Evolutionary conservation across 2,329 filamentous ascomycete genomes (phyloP).

Genomic region (Colletotrichum gloeosporioides): DNA sequence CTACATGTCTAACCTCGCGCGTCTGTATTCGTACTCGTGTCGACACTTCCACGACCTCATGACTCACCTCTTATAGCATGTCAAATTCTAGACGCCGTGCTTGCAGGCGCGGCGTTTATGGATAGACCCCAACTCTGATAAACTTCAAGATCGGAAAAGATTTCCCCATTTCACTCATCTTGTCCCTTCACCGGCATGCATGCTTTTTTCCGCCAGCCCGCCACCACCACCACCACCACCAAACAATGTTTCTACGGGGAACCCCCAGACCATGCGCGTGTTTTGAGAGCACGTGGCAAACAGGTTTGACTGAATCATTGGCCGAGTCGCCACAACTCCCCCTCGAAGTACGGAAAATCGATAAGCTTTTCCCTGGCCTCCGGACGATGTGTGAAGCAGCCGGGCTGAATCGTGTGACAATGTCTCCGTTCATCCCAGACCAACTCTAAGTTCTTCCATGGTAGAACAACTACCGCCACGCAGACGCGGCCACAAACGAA

Average conservation of each 20-base stretch:
- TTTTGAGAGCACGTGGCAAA: constrained; percentile 1
- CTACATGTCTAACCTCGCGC: neutral
- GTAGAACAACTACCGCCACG: neutral
- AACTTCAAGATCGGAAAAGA: neutral
- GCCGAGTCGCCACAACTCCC: neutral
- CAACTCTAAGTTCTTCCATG: neutral
- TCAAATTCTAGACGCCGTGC: neutral
- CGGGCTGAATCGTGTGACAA: neutral
- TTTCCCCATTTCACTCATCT: neutral
- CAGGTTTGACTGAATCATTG: neutral
- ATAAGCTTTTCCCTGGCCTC: neutral
- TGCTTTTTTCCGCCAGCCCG: neutral
- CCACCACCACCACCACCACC: neutral
- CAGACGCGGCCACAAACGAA: neutral
- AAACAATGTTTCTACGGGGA: neutral
- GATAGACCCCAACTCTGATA: neutral
- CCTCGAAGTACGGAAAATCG: neutral
- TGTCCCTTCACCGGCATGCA: neutral
- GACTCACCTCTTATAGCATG: neutral
- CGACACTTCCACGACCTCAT: neutral
- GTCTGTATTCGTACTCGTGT: neutral
- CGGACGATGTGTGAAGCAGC: neutral
- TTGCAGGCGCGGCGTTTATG: neutral
- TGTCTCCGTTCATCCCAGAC: constrained; percentile 6
- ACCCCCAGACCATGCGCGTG: neutral